Evolutionary conservation across 192 early-diverging fungal genomes (phyloP).

Genomic region (Gryganskiella cystojenkinii): DNA sequence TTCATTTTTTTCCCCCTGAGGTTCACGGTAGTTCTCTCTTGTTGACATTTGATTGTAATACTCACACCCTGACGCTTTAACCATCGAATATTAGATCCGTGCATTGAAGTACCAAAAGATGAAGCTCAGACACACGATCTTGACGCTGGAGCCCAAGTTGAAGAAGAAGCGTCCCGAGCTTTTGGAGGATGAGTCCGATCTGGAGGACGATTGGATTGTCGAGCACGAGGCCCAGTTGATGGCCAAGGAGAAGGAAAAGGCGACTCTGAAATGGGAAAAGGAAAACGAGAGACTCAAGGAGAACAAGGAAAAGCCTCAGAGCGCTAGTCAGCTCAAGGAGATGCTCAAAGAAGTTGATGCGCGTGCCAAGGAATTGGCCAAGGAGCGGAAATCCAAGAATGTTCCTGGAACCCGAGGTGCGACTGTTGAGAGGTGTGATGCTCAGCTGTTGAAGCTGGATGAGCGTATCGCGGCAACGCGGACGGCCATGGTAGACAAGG

Average conservation of each 20-base stretch:
- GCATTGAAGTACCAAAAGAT: conserved; percentile 89
- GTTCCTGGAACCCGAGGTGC: conserved; percentile 57
- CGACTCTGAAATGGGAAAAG: conserved; percentile 73
- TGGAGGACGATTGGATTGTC: conserved; percentile 84
- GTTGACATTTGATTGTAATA: conserved; percentile 2
- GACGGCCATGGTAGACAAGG: conserved; percentile 88
- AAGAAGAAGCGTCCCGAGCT: conserved; percentile 83
- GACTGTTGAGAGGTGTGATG: conserved; percentile 79
- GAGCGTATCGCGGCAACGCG: conserved; percentile 81
- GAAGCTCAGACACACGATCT: conserved; percentile 74
- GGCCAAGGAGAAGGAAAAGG: conserved; percentile 80
- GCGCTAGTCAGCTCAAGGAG: conserved; percentile 62
- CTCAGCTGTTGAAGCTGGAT: conserved; percentile 74
- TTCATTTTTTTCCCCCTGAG: neutral
- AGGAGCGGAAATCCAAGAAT: conserved; percentile 59
- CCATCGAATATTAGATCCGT: conserved; percentile 62
- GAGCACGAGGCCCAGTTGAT: conserved; percentile 65
- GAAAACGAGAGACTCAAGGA: conserved; percentile 85
- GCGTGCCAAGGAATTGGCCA: conserved; percentile 57
- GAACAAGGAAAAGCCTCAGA: conserved; percentile 63
- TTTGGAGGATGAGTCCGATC: conserved; percentile 73
- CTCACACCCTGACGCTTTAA: neutral
- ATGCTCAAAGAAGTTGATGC: conserved; percentile 63
- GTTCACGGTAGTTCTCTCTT: too few species aligned
- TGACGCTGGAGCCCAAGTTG: conserved; percentile 77